Evolutionary conservation across 1,284 basidiomycete genomes (phyloP).

Genomic region (Cryptococcus wingfieldii): DNA sequence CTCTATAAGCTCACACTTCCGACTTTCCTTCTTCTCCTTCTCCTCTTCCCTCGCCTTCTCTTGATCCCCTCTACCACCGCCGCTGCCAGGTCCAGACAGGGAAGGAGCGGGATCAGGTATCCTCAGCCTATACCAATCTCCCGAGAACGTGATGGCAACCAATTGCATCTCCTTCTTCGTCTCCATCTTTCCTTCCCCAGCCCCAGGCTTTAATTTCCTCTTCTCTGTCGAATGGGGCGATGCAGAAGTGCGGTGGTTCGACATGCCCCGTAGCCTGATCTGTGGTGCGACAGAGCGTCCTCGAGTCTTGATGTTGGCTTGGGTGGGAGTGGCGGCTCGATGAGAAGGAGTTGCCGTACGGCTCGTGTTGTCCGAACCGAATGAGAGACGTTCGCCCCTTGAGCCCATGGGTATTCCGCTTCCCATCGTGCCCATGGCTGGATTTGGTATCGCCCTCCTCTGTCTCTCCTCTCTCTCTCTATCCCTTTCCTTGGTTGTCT

Average conservation of each 20-base stretch:
- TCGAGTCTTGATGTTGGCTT: neutral
- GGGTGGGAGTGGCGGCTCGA: slow-evolving; percentile 13
- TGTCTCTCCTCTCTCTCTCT: slow-evolving; percentile 10
- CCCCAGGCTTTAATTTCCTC: neutral
- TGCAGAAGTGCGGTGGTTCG: neutral
- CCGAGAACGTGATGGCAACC: slow-evolving; percentile 76
- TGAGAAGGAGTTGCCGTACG: slow-evolving; percentile 11
- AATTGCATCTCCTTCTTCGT: slow-evolving; percentile 63
- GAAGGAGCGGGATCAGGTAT: slow-evolving; percentile 53
- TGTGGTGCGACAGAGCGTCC: neutral
- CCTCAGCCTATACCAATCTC: slow-evolving; percentile 87
- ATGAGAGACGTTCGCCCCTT: slow-evolving; percentile 22
- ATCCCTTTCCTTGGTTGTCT: neutral
- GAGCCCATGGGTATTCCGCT: slow-evolving; percentile 16
- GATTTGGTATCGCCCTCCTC: neutral
- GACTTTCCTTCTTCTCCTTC: slow-evolving; percentile 6
- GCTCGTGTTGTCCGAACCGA: slow-evolving; percentile 22
- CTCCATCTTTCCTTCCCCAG: neutral
- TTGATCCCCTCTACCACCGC: slow-evolving; percentile 1
- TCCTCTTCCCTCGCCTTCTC: slow-evolving; percentile 3
- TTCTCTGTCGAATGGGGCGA: neutral
- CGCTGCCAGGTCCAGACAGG: neutral
- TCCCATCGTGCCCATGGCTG: slow-evolving; percentile 2
- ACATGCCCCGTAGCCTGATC: neutral
- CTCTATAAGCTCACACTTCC: slow-evolving; percentile 42